These are phyloP conservation scores for Mycena floridula DNA, from an alignment of 768 basidiomycete species.

Conservation along the genomic window DNA sequence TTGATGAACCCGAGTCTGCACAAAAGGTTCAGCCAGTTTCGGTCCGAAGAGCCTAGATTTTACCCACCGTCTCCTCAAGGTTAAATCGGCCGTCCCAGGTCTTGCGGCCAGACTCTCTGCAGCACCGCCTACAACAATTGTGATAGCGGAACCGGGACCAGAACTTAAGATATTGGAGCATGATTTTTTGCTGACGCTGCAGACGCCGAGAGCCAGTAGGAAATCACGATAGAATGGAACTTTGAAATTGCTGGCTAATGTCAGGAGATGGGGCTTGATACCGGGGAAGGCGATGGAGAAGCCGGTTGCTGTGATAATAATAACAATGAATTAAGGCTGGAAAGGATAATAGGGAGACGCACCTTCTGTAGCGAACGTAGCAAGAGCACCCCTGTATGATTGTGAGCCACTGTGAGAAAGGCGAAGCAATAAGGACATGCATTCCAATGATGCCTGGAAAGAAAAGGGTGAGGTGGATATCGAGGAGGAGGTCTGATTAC, in stretches of 20 bases:
- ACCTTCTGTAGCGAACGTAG: slow-evolving; percentile 97
- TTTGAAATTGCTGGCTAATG: slow-evolving; percentile 83
- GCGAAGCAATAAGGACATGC: too few relatives aligned
- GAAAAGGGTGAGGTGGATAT: slow-evolving; percentile 6
- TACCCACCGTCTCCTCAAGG: slow-evolving; percentile 62
- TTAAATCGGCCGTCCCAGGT: slow-evolving; percentile 94
- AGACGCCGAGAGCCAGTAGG: slow-evolving; percentile 79
- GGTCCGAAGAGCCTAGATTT: too few relatives aligned
- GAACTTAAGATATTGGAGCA: slow-evolving; percentile 81
- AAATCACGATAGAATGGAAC: slow-evolving; percentile 94
- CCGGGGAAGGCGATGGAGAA: slow-evolving; percentile 90
- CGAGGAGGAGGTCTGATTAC: slow-evolving; percentile 12
- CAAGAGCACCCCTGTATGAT: slow-evolving; percentile 73
- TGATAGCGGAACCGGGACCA: slow-evolving; percentile 68
- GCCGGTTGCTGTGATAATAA: slow-evolving; percentile 59
- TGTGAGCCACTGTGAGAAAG: slow-evolving; percentile 7
- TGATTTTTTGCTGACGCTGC: slow-evolving; percentile 85
- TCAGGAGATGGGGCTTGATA: slow-evolving; percentile 88
- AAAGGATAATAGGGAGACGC: slow-evolving; percentile 5
- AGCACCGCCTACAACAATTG: slow-evolving; percentile 95
- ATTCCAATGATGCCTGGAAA: slow-evolving; percentile 90
- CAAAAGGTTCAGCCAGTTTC: too few relatives aligned
- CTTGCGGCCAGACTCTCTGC: slow-evolving; percentile 91
- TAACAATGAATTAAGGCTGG: slow-evolving; percentile 3
- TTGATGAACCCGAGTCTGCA: slow-evolving; percentile 95